These are phyloP conservation scores for Serendipita sp. DNA, from an alignment of 768 basidiomycete species.

Conservation along the genomic window DNA sequence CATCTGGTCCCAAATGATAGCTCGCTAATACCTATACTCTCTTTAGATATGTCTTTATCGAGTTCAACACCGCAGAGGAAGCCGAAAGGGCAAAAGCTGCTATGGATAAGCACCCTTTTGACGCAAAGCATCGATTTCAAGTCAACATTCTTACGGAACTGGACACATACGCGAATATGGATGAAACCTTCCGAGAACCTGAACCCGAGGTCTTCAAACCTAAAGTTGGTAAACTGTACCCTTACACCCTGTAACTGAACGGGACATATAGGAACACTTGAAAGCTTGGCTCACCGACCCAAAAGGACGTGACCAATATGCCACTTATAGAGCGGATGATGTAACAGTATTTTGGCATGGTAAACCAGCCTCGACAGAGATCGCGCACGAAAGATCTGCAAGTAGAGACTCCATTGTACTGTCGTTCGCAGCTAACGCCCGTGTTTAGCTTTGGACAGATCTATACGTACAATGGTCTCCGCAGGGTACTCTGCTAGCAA, in stretches of 20 bases:
- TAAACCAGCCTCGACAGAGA: conserved; percentile 70
- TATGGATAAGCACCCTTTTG: conserved; percentile 70
- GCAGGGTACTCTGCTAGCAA: conserved; percentile 83
- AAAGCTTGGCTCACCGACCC: conserved; percentile 88
- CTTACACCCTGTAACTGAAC: not conserved
- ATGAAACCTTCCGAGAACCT: conserved; percentile 66
- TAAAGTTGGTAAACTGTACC: conserved; percentile 33
- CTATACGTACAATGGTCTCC: conserved; percentile 96
- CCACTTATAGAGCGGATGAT: conserved; percentile 83
- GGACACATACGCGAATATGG: conserved; percentile 59
- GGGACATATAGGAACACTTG: conserved; percentile 61
- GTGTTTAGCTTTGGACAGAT: conserved; percentile 77
- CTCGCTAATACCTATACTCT: not conserved
- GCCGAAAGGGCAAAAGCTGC: conserved; percentile 47
- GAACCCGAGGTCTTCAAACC: conserved; percentile 54
- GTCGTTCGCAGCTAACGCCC: not conserved
- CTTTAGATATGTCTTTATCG: conserved; percentile 64
- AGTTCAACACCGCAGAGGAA: conserved; percentile 53
- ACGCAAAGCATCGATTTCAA: conserved; percentile 68
- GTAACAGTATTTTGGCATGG: conserved; percentile 87
- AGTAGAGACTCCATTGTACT: conserved; percentile 16
- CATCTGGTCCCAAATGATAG: not conserved
- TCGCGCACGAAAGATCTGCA: conserved; percentile 60
- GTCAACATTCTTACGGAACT: conserved; percentile 83
- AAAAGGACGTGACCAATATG: conserved; percentile 88